A percentile compares a stretch with the other conserved stretches of the same genome.
These are phyloP conservation scores for Ballota nigra DNA, from an alignment of 257 asterid genomes.

Conservation along the genomic window DNA sequence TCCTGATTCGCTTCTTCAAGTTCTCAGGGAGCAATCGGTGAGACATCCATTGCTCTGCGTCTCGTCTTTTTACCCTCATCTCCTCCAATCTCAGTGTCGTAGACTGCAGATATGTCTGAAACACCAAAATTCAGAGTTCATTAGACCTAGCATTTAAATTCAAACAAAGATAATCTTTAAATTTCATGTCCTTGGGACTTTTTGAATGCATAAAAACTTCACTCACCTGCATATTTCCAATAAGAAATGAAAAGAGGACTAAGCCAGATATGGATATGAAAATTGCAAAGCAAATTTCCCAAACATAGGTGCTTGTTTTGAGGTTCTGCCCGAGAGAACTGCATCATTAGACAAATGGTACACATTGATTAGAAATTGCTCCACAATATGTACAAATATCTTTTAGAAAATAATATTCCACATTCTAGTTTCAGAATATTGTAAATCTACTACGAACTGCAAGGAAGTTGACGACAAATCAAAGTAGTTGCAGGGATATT, in stretches of 20 bases:
- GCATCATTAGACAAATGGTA: constrained; percentile 26
- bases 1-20: constrained; percentile 69
- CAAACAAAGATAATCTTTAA: not conserved
- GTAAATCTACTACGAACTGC: not conserved
- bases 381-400: not conserved
- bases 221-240: constrained; percentile 90
- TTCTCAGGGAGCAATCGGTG: constrained; percentile 82
- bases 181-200: too few relatives aligned
- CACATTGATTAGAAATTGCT: too few relatives aligned
- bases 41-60: constrained; percentile 96
- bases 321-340: constrained; percentile 93
- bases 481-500: not conserved
- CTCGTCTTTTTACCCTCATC: constrained; percentile 94
- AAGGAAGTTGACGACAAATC: not conserved
- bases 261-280: constrained; percentile 79
- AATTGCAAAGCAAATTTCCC: constrained; percentile 87
- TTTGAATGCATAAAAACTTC: not conserved
- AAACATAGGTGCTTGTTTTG: constrained; percentile 69
- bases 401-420: not conserved
- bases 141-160: not conserved
- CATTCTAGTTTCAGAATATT: not conserved
- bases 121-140: constrained; percentile 27
- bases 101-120: constrained; percentile 88
- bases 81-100: constrained; percentile 82
- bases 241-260: constrained; percentile 77